phyloP scores from a whole-genome alignment of 805 yeast genomes.

The Lachancea meyersii region DNA sequence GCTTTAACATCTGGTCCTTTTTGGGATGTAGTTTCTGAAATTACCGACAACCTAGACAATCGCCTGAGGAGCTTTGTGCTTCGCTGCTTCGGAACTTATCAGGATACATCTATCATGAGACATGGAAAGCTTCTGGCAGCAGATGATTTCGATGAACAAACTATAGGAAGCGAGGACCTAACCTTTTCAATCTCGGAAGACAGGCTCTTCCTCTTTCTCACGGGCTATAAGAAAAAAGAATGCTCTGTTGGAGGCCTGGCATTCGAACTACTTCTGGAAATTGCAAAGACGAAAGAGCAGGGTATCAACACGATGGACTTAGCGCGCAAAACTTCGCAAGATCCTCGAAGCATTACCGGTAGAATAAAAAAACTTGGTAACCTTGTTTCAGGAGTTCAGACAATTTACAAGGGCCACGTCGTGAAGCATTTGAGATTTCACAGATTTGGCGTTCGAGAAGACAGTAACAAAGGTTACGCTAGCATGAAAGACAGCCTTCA shows the following conservation, averaged over 20 bases:
- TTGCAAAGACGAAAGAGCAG: conserved; percentile 47
- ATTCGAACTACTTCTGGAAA: conserved; percentile 48
- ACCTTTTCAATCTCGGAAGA: conserved; percentile 41
- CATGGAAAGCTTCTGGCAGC: not conserved
- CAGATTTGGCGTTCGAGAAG: conserved; percentile 34
- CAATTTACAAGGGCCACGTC: conserved; percentile 42
- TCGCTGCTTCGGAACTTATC: conserved; percentile 14
- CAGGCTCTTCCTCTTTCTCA: conserved; percentile 50
- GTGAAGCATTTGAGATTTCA: conserved; percentile 49
- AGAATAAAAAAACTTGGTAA: conserved; percentile 52
- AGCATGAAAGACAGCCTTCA: conserved; percentile 27
- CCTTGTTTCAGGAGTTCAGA: conserved; percentile 39
- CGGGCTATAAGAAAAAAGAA: conserved; percentile 50
- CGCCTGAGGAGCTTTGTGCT: conserved; percentile 19
- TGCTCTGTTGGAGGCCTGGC: conserved; percentile 51
- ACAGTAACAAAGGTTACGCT: conserved; percentile 22
- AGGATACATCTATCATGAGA: conserved; percentile 10
- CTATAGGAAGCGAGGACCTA: conserved; percentile 16
- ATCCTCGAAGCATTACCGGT: conserved; percentile 60
- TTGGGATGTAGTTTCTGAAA: conserved; percentile 16
- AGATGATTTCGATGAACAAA: not conserved
- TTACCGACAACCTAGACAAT: conserved; percentile 10
- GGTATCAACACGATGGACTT: conserved; percentile 60
- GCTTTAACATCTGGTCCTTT: conserved; percentile 13
- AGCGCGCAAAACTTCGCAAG: conserved; percentile 56